Percentiles rank a stretch among this genome's conserved stretches.
Evolutionary conservation across 2,329 filamentous ascomycete genomes (phyloP).

Genomic region (Coniochaeta prunicola): DNA sequence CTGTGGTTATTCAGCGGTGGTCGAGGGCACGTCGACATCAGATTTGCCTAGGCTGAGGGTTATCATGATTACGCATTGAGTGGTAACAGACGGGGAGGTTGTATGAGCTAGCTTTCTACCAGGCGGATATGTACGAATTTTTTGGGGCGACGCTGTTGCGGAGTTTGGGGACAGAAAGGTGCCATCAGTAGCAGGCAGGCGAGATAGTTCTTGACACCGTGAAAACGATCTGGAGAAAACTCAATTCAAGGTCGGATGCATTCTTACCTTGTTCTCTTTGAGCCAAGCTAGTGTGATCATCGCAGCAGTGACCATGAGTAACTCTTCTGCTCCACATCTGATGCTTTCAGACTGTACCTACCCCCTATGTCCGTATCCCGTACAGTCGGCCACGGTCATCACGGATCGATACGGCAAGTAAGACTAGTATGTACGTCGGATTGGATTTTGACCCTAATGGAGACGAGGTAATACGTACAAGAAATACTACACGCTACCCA

Average conservation of each 20-base stretch:
- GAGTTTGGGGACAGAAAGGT: background rate
- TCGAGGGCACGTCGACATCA: background rate
- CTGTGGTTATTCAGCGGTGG: background rate
- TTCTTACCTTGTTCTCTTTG: background rate
- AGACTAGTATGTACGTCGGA: background rate
- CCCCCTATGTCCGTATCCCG: background rate
- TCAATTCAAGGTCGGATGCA: background rate
- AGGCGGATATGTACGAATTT: background rate
- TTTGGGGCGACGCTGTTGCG: background rate
- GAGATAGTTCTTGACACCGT: background rate
- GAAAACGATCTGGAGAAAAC: background rate
- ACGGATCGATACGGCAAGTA: too few relatives aligned
- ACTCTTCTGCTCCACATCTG: background rate
- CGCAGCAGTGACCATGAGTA: background rate
- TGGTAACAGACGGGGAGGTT: background rate
- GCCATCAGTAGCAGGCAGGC: background rate
- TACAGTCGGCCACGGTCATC: background rate
- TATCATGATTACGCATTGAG: background rate
- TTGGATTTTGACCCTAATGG: background rate
- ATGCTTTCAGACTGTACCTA: background rate
- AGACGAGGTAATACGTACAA: background rate
- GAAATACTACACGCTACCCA: background rate
- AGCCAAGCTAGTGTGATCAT: background rate
- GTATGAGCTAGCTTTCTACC: background rate
- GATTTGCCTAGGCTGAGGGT: background rate